Percentiles rank a stretch among this genome's conserved stretches.
Conservation (phyloP, 495 filamentous ascomycete genomes). For the Trichoderma gamsii region DNA sequence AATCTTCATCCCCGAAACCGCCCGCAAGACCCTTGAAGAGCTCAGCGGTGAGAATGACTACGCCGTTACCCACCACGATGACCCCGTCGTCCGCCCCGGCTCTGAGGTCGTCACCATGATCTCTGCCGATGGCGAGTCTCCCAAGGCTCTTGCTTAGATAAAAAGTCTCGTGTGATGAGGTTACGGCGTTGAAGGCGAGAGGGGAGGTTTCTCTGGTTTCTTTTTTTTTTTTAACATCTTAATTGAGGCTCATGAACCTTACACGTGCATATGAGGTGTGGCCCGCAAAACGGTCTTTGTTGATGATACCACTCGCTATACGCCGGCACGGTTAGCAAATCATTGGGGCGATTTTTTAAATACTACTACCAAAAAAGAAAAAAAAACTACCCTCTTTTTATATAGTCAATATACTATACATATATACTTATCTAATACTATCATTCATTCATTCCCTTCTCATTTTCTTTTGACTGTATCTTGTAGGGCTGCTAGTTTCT, state of each 20-base stretch:
- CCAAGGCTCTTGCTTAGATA: background rate
- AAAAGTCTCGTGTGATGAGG: background rate
- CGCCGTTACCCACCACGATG: background rate
- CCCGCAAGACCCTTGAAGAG: conserved; percentile 60
- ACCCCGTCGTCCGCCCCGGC: background rate
- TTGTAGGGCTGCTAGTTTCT: background rate
- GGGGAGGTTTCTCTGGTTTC: background rate
- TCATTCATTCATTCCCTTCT: conserved; percentile 9
- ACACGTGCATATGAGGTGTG: conserved; percentile 3
- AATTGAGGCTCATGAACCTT: background rate
- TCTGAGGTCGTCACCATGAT: background rate
- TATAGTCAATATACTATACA: conserved; percentile 10
- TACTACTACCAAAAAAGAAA: background rate
- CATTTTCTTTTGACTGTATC: background rate
- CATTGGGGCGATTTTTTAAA: background rate
- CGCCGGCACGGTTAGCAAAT: conserved; percentile 2
- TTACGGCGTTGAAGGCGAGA: background rate
- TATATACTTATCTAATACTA: conserved; percentile 13
- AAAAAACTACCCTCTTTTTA: conserved; percentile 14
- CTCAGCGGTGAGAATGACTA: conserved; percentile 45
- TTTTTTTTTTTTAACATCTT: background rate
- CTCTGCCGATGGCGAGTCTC: background rate
- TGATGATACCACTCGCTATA: conserved; percentile 13
- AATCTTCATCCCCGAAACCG: conserved; percentile 67
- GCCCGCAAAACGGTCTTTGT: background rate